phyloP scores from a whole-genome alignment of 2,329 filamentous ascomycete species.

The Fusarium fracticaudum region DNA sequence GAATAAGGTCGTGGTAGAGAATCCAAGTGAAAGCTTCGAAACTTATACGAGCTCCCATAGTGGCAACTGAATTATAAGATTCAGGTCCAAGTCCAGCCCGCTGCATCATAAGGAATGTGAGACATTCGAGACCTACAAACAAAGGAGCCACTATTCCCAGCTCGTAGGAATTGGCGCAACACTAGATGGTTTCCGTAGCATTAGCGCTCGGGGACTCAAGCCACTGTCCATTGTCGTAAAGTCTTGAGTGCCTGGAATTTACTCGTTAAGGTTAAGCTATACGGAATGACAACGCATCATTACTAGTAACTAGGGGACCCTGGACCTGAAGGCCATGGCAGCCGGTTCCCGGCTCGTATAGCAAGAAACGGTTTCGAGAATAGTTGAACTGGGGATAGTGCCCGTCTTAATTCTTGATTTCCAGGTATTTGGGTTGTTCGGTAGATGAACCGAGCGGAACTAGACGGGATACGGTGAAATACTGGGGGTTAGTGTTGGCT shows the following conservation, averaged over 20 bases:
- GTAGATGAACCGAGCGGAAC: neutral
- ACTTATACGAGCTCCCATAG: neutral
- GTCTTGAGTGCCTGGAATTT: neutral
- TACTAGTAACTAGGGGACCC: neutral
- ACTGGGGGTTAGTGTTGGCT: neutral
- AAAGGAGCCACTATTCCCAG: constrained; percentile 10
- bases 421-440: neutral
- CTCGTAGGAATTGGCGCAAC: neutral
- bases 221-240: neutral
- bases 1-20: neutral
- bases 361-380: neutral
- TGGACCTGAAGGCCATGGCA: neutral
- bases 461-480: neutral
- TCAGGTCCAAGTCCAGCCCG: neutral
- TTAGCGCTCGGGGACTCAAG: neutral
- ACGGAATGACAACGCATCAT: neutral
- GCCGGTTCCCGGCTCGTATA: neutral
- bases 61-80: neutral
- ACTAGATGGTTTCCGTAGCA: constrained; percentile 8
- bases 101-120: constrained; percentile 3
- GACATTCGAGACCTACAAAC: constrained; percentile 4
- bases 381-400: neutral
- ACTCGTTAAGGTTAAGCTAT: neutral
- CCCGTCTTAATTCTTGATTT: neutral
- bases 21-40: neutral